A percentile compares a stretch with the other conserved stretches of the same genome.
Conservation (phyloP, 1,139 yeast genomes). For the Sugiyamaella paludigena region DNA sequence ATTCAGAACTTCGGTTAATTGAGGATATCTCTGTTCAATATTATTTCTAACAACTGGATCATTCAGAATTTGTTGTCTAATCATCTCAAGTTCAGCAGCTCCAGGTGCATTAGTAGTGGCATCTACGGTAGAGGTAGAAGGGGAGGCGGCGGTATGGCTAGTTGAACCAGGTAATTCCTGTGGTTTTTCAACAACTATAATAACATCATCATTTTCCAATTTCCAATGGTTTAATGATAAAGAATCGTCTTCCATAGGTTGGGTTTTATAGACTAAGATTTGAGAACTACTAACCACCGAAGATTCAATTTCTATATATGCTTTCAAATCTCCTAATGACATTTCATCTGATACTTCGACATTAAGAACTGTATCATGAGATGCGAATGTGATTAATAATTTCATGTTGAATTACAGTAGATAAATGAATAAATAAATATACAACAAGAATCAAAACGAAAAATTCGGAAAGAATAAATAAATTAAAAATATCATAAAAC, state of each 20-base stretch:
- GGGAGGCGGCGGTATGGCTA: constrained; percentile 25
- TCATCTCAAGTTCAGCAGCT: constrained; percentile 40
- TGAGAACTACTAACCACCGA: constrained; percentile 50
- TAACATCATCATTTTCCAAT: constrained; percentile 56
- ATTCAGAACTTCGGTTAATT: constrained; percentile 43
- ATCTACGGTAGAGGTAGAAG: constrained; percentile 35
- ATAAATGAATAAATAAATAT: too few relatives aligned
- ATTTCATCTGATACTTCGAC: constrained; percentile 66
- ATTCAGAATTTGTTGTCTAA: constrained; percentile 37
- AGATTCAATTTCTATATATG: constrained; percentile 75
- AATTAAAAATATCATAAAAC: too few relatives aligned
- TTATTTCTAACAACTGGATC: constrained; percentile 37
- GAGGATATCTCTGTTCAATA: constrained; percentile 38
- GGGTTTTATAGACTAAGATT: constrained; percentile 49
- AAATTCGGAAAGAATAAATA: too few relatives aligned
- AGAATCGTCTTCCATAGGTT: constrained; percentile 39
- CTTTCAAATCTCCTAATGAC: constrained; percentile 65
- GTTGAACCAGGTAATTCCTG: constrained; percentile 9
- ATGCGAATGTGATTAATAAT: constrained; percentile 38
- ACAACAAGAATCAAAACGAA: too few relatives aligned
- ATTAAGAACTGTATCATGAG: constrained; percentile 36
- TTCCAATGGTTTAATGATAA: constrained; percentile 49
- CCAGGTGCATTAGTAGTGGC: constrained; percentile 35
- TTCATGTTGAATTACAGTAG: constrained; percentile 33
- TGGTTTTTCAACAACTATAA: constrained; percentile 39